A percentile compares a stretch with the other conserved stretches of the same genome.
Conservation (phyloP, 768 basidiomycete genomes). For the Cystobasidium tubakii region DNA sequence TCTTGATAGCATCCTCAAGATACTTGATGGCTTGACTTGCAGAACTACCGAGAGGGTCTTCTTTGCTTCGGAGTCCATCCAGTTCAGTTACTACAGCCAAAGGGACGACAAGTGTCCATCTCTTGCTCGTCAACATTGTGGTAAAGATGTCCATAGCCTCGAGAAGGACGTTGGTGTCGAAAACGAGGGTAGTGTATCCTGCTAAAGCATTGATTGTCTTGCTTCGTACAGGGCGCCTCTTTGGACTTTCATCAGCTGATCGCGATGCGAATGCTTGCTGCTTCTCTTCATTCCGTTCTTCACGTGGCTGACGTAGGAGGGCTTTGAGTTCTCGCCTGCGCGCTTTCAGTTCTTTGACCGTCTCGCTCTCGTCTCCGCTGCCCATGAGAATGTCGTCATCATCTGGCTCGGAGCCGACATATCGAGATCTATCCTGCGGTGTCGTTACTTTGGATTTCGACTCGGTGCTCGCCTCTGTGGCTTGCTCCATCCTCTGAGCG, state of each 20-base stretch:
- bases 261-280: neutral
- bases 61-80: constrained; percentile 71
- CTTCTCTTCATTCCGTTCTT: neutral
- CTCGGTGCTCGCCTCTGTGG: neutral
- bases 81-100: constrained; percentile 91
- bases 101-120: constrained; percentile 85
- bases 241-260: constrained; percentile 32
- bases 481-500: neutral
- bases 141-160: constrained; percentile 69
- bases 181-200: constrained; percentile 81
- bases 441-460: neutral
- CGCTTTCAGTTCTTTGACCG: constrained; percentile 50
- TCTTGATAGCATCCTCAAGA: constrained; percentile 67
- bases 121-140: constrained; percentile 67
- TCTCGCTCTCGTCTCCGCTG: constrained; percentile 23
- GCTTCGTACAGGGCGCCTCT: constrained; percentile 18
- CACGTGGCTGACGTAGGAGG: constrained; percentile 53
- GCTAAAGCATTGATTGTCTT: constrained; percentile 58
- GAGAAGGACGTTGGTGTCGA: constrained; percentile 91
- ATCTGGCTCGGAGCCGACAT: neutral
- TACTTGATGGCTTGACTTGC: constrained; percentile 69
- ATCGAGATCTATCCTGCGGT: neutral
- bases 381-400: neutral
- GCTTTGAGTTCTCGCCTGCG: constrained; percentile 68
- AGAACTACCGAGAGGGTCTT: constrained; percentile 62